A percentile compares a stretch with the other conserved stretches of the same genome.
Conservation (phyloP, 495 filamentous ascomycete species). For the Talaromyces trachyspermus region DNA sequence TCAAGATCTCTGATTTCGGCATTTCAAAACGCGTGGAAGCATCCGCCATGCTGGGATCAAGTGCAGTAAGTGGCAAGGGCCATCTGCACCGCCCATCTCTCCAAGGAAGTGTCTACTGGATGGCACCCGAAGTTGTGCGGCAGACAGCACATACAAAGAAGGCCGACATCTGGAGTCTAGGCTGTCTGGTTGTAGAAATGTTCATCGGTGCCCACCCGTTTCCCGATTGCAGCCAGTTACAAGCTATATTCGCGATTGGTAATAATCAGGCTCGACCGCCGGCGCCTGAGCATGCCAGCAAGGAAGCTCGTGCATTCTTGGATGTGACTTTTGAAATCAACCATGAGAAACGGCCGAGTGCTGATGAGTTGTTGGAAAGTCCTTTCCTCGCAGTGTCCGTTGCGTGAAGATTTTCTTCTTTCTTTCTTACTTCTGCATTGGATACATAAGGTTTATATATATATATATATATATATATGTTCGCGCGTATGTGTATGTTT, state of each 20-base stretch:
- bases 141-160: slow-evolving; percentile 97
- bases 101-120: slow-evolving; percentile 98
- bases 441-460: no score
- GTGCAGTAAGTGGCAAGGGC: slow-evolving; percentile 42
- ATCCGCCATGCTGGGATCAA: slow-evolving; percentile 52
- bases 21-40: slow-evolving; percentile 97
- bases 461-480: no score
- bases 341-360: slow-evolving; percentile 81
- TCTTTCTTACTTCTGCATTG: no score
- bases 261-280: slow-evolving; percentile 77
- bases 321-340: slow-evolving; percentile 90
- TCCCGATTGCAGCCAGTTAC: slow-evolving; percentile 92
- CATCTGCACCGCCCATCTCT: slow-evolving; percentile 83
- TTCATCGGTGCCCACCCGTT: slow-evolving; percentile 95
- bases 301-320: slow-evolving; percentile 80
- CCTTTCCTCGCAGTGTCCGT: slow-evolving; percentile 68
- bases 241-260: slow-evolving; percentile 98
- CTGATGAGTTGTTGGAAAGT: slow-evolving; percentile 78
- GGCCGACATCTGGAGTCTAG: slow-evolving; percentile 98
- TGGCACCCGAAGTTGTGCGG: slow-evolving; percentile 97
- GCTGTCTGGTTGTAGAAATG: slow-evolving; percentile 98
- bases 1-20: slow-evolving; percentile 99
- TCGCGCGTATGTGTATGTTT: no score
- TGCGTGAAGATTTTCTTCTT: no score
- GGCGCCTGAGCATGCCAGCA: slow-evolving; percentile 79